Conservation (phyloP, 2,329 filamentous ascomycete species). For the Laburnicola sp. region DNA sequence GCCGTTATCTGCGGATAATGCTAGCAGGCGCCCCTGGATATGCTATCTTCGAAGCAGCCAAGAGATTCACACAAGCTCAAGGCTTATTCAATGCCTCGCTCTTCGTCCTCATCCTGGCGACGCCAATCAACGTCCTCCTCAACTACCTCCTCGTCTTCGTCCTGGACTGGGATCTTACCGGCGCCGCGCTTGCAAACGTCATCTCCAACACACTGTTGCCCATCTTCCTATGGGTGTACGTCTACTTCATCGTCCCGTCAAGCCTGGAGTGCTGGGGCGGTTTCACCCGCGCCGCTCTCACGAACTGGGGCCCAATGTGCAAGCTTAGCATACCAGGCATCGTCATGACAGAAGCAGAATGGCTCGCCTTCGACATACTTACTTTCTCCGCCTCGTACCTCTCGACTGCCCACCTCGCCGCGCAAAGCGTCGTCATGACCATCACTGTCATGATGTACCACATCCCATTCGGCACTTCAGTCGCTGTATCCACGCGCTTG, state of each 20-base stretch:
- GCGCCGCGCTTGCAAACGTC: conserved; percentile 56
- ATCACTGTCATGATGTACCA: conserved; percentile 45
- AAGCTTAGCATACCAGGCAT: conserved; percentile 86
- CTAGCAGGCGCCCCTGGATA: conserved; percentile 58
- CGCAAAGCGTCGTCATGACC: conserved; percentile 60
- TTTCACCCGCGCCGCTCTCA: conserved; percentile 67
- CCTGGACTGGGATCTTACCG: conserved; percentile 52
- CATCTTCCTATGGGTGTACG: conserved; percentile 52
- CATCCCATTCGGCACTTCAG: conserved; percentile 42
- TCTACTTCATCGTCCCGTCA: conserved; percentile 44
- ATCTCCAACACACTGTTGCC: conserved; percentile 55
- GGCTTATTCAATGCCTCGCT: conserved; percentile 57
- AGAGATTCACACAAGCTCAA: conserved; percentile 60
- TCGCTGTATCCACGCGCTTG: conserved; percentile 44
- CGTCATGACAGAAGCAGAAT: conserved; percentile 81
- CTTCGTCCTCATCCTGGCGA: conserved; percentile 52
- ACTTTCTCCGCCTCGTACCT: conserved; percentile 80
- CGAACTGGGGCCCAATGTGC: conserved; percentile 83
- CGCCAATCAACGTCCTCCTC: conserved; percentile 54
- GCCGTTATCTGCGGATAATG: conserved; percentile 54
- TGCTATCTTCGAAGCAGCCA: conserved; percentile 58
- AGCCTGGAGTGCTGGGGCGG: conserved; percentile 68
- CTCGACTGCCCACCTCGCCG: conserved; percentile 77
- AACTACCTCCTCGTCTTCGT: conserved; percentile 55
- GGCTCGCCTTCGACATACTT: conserved; percentile 45